These are phyloP conservation scores for Candida anglica DNA, from an alignment of 805 yeast genomes.

Conservation along the genomic window DNA sequence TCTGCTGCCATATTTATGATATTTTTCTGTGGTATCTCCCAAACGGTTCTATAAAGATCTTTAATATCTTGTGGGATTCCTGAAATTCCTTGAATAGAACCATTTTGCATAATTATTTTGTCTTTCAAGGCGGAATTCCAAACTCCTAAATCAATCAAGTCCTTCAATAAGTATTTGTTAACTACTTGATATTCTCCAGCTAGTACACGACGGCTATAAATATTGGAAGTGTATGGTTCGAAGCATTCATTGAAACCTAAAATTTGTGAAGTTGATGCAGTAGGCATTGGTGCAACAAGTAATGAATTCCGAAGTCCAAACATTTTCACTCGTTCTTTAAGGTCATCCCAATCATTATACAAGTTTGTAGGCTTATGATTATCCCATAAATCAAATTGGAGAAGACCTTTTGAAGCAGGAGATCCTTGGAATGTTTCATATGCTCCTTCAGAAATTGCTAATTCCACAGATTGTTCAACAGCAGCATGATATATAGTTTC, in stretches of 20 bases:
- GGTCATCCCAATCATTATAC: conserved; percentile 75
- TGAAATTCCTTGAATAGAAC: conserved; percentile 78
- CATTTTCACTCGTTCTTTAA: conserved; percentile 55
- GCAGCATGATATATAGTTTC: conserved; percentile 96
- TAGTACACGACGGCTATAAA: conserved; percentile 83
- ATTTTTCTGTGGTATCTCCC: conserved; percentile 89
- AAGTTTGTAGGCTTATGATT: conserved; percentile 67
- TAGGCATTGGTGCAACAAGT: conserved; percentile 94
- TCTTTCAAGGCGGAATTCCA: conserved; percentile 83
- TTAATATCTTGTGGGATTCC: conserved; percentile 73
- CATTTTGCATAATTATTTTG: conserved; percentile 69
- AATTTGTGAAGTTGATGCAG: conserved; percentile 96
- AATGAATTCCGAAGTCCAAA: conserved; percentile 85
- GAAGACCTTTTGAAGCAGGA: conserved; percentile 80
- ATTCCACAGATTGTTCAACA: conserved; percentile 78
- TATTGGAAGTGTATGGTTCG: conserved; percentile 92
- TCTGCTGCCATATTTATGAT: conserved; percentile 86
- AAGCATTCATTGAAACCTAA: conserved; percentile 93
- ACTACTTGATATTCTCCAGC: conserved; percentile 95
- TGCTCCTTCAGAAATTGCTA: conserved; percentile 65
- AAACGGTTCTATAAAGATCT: conserved; percentile 84
- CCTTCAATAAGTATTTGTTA: conserved; percentile 79
- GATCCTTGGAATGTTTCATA: conserved; percentile 78
- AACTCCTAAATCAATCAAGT: conserved; percentile 73
- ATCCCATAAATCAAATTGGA: conserved; percentile 94